Evolutionary conservation across 169 alveolate genomes (phyloP).

Genomic region (Plasmodium coatneyi): DNA sequence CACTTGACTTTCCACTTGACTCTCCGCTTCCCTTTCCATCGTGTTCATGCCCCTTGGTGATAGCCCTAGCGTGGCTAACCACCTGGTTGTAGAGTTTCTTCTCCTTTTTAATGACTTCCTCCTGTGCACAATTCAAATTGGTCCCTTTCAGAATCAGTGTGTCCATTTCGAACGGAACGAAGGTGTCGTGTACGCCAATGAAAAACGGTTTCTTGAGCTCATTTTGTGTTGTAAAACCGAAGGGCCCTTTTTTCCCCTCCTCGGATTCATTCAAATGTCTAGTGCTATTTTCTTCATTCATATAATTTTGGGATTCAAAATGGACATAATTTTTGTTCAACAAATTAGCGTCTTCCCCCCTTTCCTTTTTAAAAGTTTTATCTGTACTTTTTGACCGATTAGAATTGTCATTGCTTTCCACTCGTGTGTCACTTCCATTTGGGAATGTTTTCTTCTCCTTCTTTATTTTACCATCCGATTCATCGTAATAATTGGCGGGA

Average conservation of each 20-base stretch:
- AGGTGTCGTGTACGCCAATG: slow-evolving; percentile 51
- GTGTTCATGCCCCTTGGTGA: neutral
- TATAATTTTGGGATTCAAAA: slow-evolving; percentile 4
- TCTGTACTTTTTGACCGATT: slow-evolving; percentile 30
- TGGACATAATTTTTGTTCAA: slow-evolving; percentile 6
- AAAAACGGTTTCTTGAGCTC: slow-evolving; percentile 50
- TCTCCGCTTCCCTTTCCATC: neutral
- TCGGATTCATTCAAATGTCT: slow-evolving; percentile 1
- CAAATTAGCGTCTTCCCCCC: neutral
- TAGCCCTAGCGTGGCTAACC: slow-evolving; percentile 20
- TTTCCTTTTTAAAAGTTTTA: slow-evolving; percentile 55
- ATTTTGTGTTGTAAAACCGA: slow-evolving; percentile 10
- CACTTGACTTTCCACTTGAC: neutral
- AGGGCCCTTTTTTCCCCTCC: neutral
- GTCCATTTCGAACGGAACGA: slow-evolving; percentile 67
- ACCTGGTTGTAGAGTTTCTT: neutral
- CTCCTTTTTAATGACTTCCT: slow-evolving; percentile 31
- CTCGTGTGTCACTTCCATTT: slow-evolving; percentile 1
- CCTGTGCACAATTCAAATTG: neutral
- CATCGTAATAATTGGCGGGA: slow-evolving; percentile 16
- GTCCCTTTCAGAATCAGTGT: slow-evolving; percentile 12
- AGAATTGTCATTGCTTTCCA: slow-evolving; percentile 27
- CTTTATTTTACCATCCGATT: slow-evolving; percentile 20
- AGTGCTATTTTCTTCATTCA: slow-evolving; percentile 25
- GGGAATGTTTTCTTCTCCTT: slow-evolving; percentile 1